Evolutionary conservation across 1,139 yeast genomes (phyloP), one percentile per base, ranked within the genome.

Genomic region (Candida neerlandica): DNA sequence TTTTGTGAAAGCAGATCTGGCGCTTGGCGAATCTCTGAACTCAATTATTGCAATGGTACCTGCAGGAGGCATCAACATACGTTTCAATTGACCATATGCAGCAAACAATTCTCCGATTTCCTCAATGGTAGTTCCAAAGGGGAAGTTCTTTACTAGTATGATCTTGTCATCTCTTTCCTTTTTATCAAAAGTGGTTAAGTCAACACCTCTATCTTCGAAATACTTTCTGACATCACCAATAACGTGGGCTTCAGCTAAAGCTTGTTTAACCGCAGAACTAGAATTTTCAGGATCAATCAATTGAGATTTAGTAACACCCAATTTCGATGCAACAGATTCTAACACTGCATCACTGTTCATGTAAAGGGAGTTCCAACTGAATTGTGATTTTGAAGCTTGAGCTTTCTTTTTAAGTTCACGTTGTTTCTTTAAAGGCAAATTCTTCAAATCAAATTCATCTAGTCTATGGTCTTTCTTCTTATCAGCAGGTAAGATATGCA

Each of bases 41-140:
- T 94, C 97, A n/a, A 94, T 84, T 63, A 94, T 87, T 4, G 98
- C 98, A 61, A 94, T 91, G 0, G 97, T 92, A 14, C 98, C 98
- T 19, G 96, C 89, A 19, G 97, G 96, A 14, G 99, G 99, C 91
- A 95, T 88, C 53, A 95, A 69, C 32, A 91, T 76, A 61, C 97
- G 80, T 56, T 83, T 84, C 35, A 95, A 64, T 55, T 86, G 87
- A 43, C 99, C 99, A 66, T 81, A 85, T 43, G 85, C 86, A 1
- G 85, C 69, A 61, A 95, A 94, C 58, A 92, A 63, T 54, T 89
- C 97, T 16, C 91, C 85, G 39, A 94, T 68, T 60, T 94, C 98
- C 49, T 83, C 88, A 18, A 79, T 73, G 0, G 89, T 82, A 1
- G 97, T 91, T 19, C 95, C 96, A 64, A 75, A 89, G 9, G 97